phyloP scores from a whole-genome alignment of 768 basidiomycete genomes.

The Pisolithus marmoratus region DNA sequence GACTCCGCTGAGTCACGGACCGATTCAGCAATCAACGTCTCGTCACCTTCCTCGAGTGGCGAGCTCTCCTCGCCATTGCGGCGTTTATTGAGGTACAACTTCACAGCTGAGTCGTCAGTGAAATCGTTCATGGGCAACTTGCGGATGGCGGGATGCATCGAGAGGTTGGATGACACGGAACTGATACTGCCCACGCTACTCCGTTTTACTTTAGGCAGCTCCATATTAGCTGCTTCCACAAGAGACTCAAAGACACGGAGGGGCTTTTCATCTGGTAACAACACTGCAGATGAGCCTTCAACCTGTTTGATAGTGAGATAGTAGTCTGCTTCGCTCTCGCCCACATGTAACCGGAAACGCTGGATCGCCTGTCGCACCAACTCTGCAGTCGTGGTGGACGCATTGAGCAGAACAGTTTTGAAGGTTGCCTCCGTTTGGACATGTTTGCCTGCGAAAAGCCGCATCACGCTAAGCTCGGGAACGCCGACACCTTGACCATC shows the following conservation, averaged over 20 bases:
- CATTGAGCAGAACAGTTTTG: constrained; percentile 92
- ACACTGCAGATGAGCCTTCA: constrained; percentile 75
- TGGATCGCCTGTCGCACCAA: constrained; percentile 91
- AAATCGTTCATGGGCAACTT: constrained; percentile 96
- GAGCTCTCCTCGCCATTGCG: constrained; percentile 40
- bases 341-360: constrained; percentile 75
- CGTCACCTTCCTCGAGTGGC: constrained; percentile 42
- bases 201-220: constrained; percentile 83
- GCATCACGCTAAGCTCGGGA: constrained; percentile 88
- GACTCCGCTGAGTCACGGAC: constrained; percentile 25
- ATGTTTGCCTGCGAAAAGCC: constrained; percentile 90
- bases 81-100: constrained; percentile 86
- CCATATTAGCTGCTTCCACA: constrained; percentile 66
- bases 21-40: constrained; percentile 34
- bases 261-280: constrained; percentile 71
- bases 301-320: constrained; percentile 92
- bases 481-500: constrained; percentile 60
- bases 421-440: constrained; percentile 94
- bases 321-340: constrained; percentile 56
- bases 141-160: constrained; percentile 92
- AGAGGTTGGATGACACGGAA: constrained; percentile 87
- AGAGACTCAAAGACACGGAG: constrained; percentile 86
- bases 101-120: constrained; percentile 94
- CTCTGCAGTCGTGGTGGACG: constrained; percentile 77
- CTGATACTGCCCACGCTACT: constrained; percentile 92